Conservation (phyloP, 108 stramenopile genomes). For the Nitzschia putrida region DNA sequence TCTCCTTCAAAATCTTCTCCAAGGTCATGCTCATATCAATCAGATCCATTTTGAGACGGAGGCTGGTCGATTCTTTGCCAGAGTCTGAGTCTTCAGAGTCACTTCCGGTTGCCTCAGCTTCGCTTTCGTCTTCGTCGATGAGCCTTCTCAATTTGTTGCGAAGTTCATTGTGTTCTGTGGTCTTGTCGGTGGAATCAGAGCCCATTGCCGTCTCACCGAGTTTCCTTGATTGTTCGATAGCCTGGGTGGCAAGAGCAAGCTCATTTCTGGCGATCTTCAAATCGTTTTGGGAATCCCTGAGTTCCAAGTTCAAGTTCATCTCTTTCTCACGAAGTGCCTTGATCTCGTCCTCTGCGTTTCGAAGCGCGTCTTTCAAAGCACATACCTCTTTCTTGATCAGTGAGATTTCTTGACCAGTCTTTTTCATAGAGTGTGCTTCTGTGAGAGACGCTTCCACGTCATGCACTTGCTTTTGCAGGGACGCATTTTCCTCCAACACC, state of each 20-base stretch:
- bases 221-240: neutral
- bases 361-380: neutral
- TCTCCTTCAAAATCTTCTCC: conserved; percentile 48
- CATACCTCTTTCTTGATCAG: neutral
- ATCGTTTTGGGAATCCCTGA: neutral
- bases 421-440: conserved; percentile 2
- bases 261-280: neutral
- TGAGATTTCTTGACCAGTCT: neutral
- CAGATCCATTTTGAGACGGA: conserved; percentile 29
- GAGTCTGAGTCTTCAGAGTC: neutral
- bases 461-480: conserved; percentile 8
- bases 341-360: conserved; percentile 9
- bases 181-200: neutral
- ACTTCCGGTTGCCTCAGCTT: neutral
- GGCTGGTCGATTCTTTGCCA: neutral
- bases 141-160: neutral
- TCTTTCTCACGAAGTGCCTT: conserved; percentile 37
- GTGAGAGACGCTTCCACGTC: conserved; percentile 3
- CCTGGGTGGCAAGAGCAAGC: neutral
- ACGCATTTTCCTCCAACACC: conserved; percentile 7
- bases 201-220: neutral
- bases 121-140: neutral
- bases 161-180: neutral
- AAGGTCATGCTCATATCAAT: conserved; percentile 40
- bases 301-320: neutral